Base-by-base conservation (phyloP, 352 stramenopile genomes). In the Sclerospora graminicola region DNA sequence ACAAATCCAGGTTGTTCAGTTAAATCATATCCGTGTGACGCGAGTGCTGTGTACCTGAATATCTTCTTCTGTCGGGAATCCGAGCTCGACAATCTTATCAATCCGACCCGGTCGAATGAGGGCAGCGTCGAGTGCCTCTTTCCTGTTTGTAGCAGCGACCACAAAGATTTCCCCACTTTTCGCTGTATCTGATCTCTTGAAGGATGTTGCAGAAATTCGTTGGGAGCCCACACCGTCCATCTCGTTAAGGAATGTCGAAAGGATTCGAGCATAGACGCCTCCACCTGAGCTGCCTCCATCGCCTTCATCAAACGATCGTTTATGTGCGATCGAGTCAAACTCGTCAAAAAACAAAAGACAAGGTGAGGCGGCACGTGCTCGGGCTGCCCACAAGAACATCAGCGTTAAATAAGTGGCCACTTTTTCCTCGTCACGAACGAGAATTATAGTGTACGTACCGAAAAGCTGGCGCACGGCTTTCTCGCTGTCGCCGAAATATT, bases 401-500 rank as follows among this genome's bases (percentile, higher is more conserved):
- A 33, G 13, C 24, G 36, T 27, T 57, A 41, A 57, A 34, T 8
- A n/a, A n/a, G n/a, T n/a, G n/a, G n/a, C n/a, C n/a, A n/a, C n/a
- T n/a, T n/a, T n/a, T n/a, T n/a, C n/a, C n/a, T n/a, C n/a, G n/a
- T n/a, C n/a, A n/a, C n/a, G n/a, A n/a, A n/a, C n/a, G n/a, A n/a
- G n/a, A n/a, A n/a, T n/a, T n/a, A n/a, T n/a, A n/a, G n/a, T n/a
- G n/a, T n/a, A 46, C 64, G 16, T 64, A 86, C 76, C 79, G 48
- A 94, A 91, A 2, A 94, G 59, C 32, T 84, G 54, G 2, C 82
- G 79, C 23, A 94, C 80, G 5, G 71, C 63, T 35, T 83, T 76
- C 48, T 94, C 82, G 40, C 77, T 94, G 46, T 91, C 82, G 14
- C 77, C 77, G 51, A 94, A 91, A 51, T 87, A 94, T 46, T 90